phyloP scores from a whole-genome alignment of 2,329 filamentous ascomycete species.

The Phyllosticta capitalensis region DNA sequence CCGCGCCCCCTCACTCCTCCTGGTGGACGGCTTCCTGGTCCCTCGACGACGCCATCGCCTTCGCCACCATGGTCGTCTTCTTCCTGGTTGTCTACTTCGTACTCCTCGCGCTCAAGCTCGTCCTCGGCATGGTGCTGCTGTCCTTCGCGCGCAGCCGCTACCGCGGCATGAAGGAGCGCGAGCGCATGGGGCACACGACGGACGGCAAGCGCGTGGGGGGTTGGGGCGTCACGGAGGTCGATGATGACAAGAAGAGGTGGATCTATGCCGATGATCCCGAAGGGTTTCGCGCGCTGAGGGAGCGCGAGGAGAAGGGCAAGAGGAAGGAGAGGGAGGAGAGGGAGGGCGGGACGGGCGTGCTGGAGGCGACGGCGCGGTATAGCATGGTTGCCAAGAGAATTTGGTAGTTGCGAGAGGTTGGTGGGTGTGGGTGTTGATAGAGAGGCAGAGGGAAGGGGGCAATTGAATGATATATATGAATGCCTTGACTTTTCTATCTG shows the following conservation, averaged over 20 bases:
- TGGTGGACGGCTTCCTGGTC: slow-evolving; percentile 42
- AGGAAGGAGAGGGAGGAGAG: slow-evolving; percentile 43
- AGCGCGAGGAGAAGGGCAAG: slow-evolving; percentile 52
- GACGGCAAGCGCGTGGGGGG: slow-evolving; percentile 64
- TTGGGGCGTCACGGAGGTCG: slow-evolving; percentile 78
- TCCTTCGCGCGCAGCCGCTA: slow-evolving; percentile 73
- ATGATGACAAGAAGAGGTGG: slow-evolving; percentile 75
- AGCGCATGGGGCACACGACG: slow-evolving; percentile 48
- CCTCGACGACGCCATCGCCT: slow-evolving; percentile 64
- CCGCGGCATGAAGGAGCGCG: slow-evolving; percentile 64
- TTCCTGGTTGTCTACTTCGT: slow-evolving; percentile 55
- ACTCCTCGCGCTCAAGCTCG: slow-evolving; percentile 46
- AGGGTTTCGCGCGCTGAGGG: slow-evolving; percentile 50
- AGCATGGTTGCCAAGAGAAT: slow-evolving; percentile 96
- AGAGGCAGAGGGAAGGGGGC: no score
- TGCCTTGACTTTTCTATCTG: no score
- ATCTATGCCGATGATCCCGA: slow-evolving; percentile 81
- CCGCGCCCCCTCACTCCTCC: slow-evolving; percentile 24
- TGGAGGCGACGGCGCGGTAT: slow-evolving; percentile 66
- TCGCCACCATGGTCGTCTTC: slow-evolving; percentile 73
- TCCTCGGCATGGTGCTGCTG: slow-evolving; percentile 81
- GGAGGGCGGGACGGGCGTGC: slow-evolving; percentile 39
- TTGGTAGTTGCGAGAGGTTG: no score
- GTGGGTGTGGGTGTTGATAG: no score
- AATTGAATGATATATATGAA: no score